These are phyloP conservation scores for Gossypium gossypioides DNA, from an alignment of 441 rosid species.

Conservation along the genomic window DNA sequence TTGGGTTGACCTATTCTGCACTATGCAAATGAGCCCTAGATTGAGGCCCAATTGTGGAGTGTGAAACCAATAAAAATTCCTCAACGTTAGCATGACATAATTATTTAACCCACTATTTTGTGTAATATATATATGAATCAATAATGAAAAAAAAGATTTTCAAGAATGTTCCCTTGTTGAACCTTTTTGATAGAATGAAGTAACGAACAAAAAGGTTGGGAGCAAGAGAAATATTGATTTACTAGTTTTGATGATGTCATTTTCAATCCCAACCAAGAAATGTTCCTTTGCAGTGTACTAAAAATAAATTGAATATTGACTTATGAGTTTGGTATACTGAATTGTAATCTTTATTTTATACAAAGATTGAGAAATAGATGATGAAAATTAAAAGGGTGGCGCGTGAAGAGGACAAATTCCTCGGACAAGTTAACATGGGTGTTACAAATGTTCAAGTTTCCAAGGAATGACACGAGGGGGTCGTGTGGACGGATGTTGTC, in stretches of 20 bases:
- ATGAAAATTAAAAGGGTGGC: background rate
- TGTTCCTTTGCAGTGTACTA: background rate
- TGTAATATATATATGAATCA: background rate
- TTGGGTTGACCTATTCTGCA: background rate
- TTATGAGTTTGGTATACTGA: no score
- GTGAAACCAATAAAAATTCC: background rate
- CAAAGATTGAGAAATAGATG: no score
- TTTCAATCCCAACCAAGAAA: background rate
- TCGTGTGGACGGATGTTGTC: slow-evolving; percentile 28
- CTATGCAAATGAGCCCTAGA: no score
- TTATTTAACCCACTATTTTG: background rate
- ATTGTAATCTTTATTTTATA: no score
- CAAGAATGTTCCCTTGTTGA: no score
- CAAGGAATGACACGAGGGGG: slow-evolving; percentile 21
- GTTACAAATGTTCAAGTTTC: background rate
- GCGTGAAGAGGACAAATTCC: slow-evolving; percentile 9
- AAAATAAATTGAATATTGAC: no score
- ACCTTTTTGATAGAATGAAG: no score
- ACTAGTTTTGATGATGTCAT: background rate
- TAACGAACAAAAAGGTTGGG: background rate
- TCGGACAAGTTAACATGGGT: slow-evolving; percentile 10
- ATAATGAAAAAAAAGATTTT: no score
- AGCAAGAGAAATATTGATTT: background rate
- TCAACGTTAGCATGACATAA: background rate
- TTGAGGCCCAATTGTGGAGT: background rate